Conservation (phyloP, 2,329 filamentous ascomycete genomes). For the Talaromyces albobiverticillius region DNA sequence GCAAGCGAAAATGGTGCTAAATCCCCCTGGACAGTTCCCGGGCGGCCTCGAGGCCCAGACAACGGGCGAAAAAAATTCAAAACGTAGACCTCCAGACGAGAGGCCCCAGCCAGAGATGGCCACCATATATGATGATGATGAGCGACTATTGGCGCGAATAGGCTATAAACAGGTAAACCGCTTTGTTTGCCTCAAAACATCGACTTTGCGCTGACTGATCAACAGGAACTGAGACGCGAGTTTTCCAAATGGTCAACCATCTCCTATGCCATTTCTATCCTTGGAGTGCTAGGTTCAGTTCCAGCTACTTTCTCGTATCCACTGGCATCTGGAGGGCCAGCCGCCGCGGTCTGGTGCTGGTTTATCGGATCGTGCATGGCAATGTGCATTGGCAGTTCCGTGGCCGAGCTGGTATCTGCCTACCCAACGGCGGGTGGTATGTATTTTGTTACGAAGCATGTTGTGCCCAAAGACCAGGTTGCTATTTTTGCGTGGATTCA, state of each 20-base stretch:
- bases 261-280: constrained; percentile 64
- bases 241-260: constrained; percentile 67
- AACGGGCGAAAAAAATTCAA: not conserved
- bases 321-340: constrained; percentile 58
- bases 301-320: constrained; percentile 62
- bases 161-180: constrained; percentile 59
- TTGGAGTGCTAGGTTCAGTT: constrained; percentile 64
- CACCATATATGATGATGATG: constrained; percentile 56
- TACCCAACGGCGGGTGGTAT: constrained; percentile 67
- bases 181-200: not conserved
- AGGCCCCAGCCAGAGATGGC: constrained; percentile 29
- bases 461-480: constrained; percentile 59
- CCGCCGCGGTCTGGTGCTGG: constrained; percentile 66
- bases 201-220: not conserved
- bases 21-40: not conserved
- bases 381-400: constrained; percentile 62
- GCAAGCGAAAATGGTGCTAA: constrained; percentile 13
- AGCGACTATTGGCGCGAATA: constrained; percentile 58
- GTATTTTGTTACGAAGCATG: constrained; percentile 67
- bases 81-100: not conserved
- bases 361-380: constrained; percentile 63
- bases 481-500: constrained; percentile 64
- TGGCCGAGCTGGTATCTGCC: constrained; percentile 64
- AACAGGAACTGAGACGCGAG: constrained; percentile 58
- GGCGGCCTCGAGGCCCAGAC: not conserved